Conservation (phyloP, 1,284 basidiomycete species). For the Phylloboletellus chloephorus region DNA sequence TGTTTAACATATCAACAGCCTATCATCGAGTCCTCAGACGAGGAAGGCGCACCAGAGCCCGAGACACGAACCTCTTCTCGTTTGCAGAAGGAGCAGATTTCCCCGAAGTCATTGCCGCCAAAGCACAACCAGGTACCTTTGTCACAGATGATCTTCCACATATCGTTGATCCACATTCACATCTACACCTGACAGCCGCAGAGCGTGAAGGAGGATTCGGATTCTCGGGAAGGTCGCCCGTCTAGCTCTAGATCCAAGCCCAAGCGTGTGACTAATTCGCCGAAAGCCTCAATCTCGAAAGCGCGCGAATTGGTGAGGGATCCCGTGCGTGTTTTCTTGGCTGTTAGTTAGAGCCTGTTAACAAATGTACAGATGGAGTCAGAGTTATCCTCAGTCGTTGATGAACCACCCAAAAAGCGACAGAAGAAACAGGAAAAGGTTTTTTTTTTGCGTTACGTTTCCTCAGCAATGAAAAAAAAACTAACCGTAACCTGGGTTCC, state of each 20-base stretch:
- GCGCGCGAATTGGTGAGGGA: slow-evolving; percentile 8
- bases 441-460: neutral
- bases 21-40: slow-evolving; percentile 24
- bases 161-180: neutral
- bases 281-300: slow-evolving; percentile 9
- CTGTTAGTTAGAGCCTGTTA: neutral
- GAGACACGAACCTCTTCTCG: neutral
- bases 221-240: neutral
- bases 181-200: neutral
- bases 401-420: slow-evolving; percentile 46
- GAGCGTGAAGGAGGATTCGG: slow-evolving; percentile 5
- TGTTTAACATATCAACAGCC: slow-evolving; percentile 15
- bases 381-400: slow-evolving; percentile 55
- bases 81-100: slow-evolving; percentile 9
- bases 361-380: slow-evolving; percentile 46
- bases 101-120: slow-evolving; percentile 3
- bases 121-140: slow-evolving; percentile 15
- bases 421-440: slow-evolving; percentile 35
- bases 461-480: neutral
- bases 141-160: neutral
- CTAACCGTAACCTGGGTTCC: slow-evolving; percentile 8
- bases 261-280: slow-evolving; percentile 1
- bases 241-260: slow-evolving; percentile 11
- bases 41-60: slow-evolving; percentile 20
- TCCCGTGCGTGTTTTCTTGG: slow-evolving; percentile 17